Percentiles rank a stretch among this genome's conserved stretches.
These are phyloP conservation scores for Penicillium simplicissimum DNA, from an alignment of 495 filamentous ascomycete genomes.

Conservation along the genomic window DNA sequence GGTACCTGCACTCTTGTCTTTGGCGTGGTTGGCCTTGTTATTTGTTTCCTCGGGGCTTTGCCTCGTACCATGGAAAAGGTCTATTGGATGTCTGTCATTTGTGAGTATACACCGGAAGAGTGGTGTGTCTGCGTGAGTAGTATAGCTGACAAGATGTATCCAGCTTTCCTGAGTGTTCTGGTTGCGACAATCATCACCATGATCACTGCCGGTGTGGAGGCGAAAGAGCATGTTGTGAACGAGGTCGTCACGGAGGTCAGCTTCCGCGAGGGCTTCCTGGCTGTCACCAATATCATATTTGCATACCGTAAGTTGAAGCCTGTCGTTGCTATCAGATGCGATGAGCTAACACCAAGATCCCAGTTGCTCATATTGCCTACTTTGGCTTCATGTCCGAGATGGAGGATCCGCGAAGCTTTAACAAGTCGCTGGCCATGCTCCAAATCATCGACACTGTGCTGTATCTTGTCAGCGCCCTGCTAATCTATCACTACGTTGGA, in stretches of 20 bases:
- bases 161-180: slow-evolving; percentile 63
- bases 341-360: slow-evolving; percentile 9
- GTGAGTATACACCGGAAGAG: slow-evolving; percentile 20
- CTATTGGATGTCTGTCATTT: slow-evolving; percentile 60
- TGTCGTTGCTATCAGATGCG: not conserved
- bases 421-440: slow-evolving; percentile 63
- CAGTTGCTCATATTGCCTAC: slow-evolving; percentile 67
- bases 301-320: slow-evolving; percentile 38
- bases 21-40: slow-evolving; percentile 60
- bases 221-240: slow-evolving; percentile 22
- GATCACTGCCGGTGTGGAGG: slow-evolving; percentile 57
- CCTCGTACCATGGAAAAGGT: slow-evolving; percentile 64
- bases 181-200: slow-evolving; percentile 69
- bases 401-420: slow-evolving; percentile 62
- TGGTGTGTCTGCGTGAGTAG: not conserved
- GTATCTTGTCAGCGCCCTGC: slow-evolving; percentile 51
- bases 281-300: slow-evolving; percentile 43
- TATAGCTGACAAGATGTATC: not conserved
- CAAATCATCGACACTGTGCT: slow-evolving; percentile 64
- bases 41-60: slow-evolving; percentile 63
- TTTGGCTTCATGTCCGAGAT: slow-evolving; percentile 79
- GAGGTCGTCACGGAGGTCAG: slow-evolving; percentile 22
- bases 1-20: slow-evolving; percentile 68
- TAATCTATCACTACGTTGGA: slow-evolving; percentile 74
- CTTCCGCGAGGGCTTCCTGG: slow-evolving; percentile 33